phyloP scores from a whole-genome alignment of 2,329 filamentous ascomycete genomes.

The Penicillium digitatum region DNA sequence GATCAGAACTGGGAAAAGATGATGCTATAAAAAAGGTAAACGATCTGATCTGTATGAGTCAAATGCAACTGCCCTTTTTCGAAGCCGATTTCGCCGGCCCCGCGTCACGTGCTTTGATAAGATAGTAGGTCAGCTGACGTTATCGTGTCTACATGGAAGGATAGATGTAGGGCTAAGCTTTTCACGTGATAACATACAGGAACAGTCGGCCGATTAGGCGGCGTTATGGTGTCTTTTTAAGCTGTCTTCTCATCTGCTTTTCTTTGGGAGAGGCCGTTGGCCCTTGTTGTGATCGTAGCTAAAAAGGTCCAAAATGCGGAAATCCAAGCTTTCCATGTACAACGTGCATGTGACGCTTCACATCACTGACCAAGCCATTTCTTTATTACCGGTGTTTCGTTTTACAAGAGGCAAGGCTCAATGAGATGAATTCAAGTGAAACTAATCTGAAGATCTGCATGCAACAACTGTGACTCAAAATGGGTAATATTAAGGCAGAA shows the following conservation, averaged over 20 bases:
- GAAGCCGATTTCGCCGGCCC: slow-evolving; percentile 10
- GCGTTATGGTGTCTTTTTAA: no score
- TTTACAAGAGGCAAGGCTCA: background rate
- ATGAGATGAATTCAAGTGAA: background rate
- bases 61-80: slow-evolving; percentile 14
- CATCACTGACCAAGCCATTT: background rate
- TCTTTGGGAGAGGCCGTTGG: no score
- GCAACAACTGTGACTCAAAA: background rate
- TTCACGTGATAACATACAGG: background rate
- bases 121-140: background rate
- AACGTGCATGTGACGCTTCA: no score
- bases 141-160: background rate
- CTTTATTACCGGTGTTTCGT: background rate
- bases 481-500: background rate
- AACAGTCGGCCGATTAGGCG: no score
- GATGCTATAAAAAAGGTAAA: background rate
- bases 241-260: no score
- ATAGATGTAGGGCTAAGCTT: background rate
- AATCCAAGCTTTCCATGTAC: no score
- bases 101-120: slow-evolving; percentile 21
- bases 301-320: no score
- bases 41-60: slow-evolving; percentile 12
- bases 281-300: no score
- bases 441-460: background rate
- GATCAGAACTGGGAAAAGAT: background rate